A percentile compares a stretch with the other conserved stretches of the same genome.
Conservation (phyloP, 176 grass and related monocot species). For the Musa schizocarpa region DNA sequence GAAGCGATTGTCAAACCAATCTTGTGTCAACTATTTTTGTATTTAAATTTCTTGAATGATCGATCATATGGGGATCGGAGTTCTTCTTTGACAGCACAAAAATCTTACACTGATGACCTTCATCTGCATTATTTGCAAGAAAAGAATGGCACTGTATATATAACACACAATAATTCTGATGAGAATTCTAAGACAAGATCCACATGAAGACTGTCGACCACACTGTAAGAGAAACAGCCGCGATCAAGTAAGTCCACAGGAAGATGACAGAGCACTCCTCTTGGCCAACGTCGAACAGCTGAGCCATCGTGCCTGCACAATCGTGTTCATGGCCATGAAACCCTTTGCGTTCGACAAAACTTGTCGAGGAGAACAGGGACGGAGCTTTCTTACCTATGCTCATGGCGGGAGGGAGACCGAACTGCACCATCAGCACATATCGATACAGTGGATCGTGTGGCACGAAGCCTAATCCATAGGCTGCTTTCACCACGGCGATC, state of each 20-base stretch:
- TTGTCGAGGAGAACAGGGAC: too few relatives aligned
- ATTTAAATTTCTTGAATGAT: too few relatives aligned
- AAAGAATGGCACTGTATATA: too few relatives aligned
- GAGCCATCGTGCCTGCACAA: conserved; percentile 9
- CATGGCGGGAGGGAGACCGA: conserved; percentile 53
- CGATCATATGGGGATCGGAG: too few relatives aligned
- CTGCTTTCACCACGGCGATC: conserved; percentile 35
- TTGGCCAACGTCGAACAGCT: conserved; percentile 5
- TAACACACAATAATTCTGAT: too few relatives aligned
- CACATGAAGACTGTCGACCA: conserved; percentile 10
- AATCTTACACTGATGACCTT: too few relatives aligned
- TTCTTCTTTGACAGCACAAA: too few relatives aligned
- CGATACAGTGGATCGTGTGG: conserved; percentile 48
- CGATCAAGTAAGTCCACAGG: conserved; percentile 7
- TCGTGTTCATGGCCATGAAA: too few relatives aligned
- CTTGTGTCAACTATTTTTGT: too few relatives aligned
- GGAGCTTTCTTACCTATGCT: conserved; percentile 21
- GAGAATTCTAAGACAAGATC: conserved; percentile 2
- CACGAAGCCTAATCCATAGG: conserved; percentile 39
- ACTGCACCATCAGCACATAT: conserved; percentile 52
- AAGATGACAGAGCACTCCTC: conserved; percentile 12
- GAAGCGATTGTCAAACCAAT: too few relatives aligned
- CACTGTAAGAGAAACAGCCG: background rate
- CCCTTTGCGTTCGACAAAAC: too few relatives aligned
- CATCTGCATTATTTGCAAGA: too few relatives aligned